Base-by-base conservation (phyloP, 805 yeast genomes). In the Candida nemodendra region DNA sequence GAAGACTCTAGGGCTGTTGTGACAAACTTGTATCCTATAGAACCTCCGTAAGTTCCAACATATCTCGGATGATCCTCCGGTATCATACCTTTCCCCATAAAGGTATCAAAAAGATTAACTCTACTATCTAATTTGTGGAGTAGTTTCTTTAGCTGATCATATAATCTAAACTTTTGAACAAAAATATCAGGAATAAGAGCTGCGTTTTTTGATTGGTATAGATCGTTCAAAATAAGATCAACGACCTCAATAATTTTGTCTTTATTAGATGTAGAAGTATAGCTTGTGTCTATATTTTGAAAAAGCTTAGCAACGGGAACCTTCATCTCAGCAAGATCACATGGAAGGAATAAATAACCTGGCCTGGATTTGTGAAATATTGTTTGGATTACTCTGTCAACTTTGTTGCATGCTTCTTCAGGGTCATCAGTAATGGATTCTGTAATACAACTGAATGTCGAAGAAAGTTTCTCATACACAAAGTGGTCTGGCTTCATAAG, bases 291-390 rank as follows among this genome's bases (percentile, higher is more conserved):
- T 19, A 61, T 38, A 5, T 54, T 68, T 5, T 45, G 47, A 6
- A 56, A 43, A 27, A 79, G 62, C 35, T 66, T 59, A 2, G 40
- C 30, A n/a, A 63, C 43, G 8, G 66, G 61, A 44, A 78, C 66
- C 13, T 50, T 32, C 85, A 57, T 79, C 79, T 60, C 64, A 7
- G 80, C 70, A 48, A 85, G 57, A 57, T 89, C 93, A 31, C 75
- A 65, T 1, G 96, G 96, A 32, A 90, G 62, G 56, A 79, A 87
- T 31, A 90, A 58, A 53, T 85, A 88, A 5, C 95, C 96, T 0
- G 97, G 97, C 59, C 86, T 77, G 15, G 81, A 77, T 33, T 74
- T 67, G 30, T 58, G 66, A 56, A 76, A 68, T 32, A 86, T 74
- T 16, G 72, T 65, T 27, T 58, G 56, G 37, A 90, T 72, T 4